Evolutionary conservation across 257 asterid genomes (phyloP).

Genomic region (Thymus quinquecostatus): DNA sequence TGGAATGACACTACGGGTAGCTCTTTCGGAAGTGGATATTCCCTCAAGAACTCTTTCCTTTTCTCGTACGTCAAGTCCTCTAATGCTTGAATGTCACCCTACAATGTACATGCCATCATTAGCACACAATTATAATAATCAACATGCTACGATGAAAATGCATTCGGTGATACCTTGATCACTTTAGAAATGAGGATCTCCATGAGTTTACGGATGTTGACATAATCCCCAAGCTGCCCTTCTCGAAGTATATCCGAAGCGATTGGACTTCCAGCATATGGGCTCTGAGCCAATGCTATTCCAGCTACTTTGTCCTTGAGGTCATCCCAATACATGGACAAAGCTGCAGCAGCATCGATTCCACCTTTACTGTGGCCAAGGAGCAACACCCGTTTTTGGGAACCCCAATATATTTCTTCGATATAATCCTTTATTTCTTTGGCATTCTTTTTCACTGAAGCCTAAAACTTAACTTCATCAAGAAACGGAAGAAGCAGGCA

Average conservation of each 20-base stretch:
- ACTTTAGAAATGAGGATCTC: constrained; percentile 94
- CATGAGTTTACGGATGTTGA: constrained; percentile 90
- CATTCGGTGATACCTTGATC: constrained; percentile 62
- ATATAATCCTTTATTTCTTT: constrained; percentile 86
- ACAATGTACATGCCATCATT: constrained; percentile 35
- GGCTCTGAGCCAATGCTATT: constrained; percentile 89
- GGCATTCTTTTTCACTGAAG: constrained; percentile 90
- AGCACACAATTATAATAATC: constrained; percentile 2
- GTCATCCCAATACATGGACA: constrained; percentile 91
- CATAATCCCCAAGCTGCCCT: constrained; percentile 98
- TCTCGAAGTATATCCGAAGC: constrained; percentile 91
- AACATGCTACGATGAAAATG: no score
- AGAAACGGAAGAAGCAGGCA: constrained; percentile 19
- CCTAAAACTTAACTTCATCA: constrained; percentile 52
- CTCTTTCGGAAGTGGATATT: constrained; percentile 71
- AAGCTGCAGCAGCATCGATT: constrained; percentile 89
- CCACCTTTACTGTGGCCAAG: constrained; percentile 99
- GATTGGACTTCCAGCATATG: constrained; percentile 96
- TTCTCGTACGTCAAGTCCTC: constrained; percentile 89
- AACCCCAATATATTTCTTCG: constrained; percentile 95
- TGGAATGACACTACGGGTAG: constrained; percentile 87
- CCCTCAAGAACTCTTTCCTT: constrained; percentile 76
- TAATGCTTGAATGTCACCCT: constrained; percentile 97
- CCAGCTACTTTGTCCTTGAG: constrained; percentile 96
- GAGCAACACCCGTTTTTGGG: constrained; percentile 77